These are phyloP conservation scores for Begonia loranthoides DNA, from an alignment of 306 rosid species.

Conservation along the genomic window DNA sequence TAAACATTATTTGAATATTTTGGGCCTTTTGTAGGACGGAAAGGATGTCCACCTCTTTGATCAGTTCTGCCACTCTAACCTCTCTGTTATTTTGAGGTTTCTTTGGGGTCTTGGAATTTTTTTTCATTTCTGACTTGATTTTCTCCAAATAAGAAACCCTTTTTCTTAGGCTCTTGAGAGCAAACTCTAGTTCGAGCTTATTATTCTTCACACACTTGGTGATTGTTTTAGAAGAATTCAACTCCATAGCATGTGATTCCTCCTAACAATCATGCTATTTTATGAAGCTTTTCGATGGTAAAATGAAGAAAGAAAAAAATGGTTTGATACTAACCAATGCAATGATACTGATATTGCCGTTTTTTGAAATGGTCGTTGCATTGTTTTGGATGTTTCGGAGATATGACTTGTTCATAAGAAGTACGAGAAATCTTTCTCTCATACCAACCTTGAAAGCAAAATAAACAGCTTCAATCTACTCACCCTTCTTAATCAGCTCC, in stretches of 20 bases:
- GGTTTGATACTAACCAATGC: conserved; percentile 28
- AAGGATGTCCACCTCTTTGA: conserved; percentile 28
- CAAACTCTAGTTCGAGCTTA: conserved; percentile 64
- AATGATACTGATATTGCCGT: conserved; percentile 43
- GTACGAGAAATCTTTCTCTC: conserved; percentile 50
- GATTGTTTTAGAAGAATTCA: conserved; percentile 43
- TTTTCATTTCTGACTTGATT: conserved; percentile 49
- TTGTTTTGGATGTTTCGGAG: conserved; percentile 41
- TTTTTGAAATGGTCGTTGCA: conserved; percentile 22
- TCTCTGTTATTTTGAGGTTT: conserved; percentile 44
- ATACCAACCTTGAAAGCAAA: conserved; percentile 75
- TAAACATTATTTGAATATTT: conserved; percentile 27
- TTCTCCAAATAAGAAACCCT: conserved; percentile 40
- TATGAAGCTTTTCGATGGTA: neutral
- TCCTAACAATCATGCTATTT: conserved; percentile 34
- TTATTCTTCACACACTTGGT: conserved; percentile 76
- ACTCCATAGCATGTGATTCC: conserved; percentile 43
- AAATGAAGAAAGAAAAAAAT: conserved; percentile 5
- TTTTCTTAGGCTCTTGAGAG: conserved; percentile 40
- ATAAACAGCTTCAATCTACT: conserved; percentile 72
- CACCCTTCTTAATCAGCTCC: conserved; percentile 52
- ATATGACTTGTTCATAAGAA: conserved; percentile 45
- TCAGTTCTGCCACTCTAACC: conserved; percentile 15
- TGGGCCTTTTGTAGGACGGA: conserved; percentile 47
- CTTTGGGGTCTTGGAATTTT: conserved; percentile 26